Conservation (phyloP, 306 rosid species). For the Lathyrus oleraceus region DNA sequence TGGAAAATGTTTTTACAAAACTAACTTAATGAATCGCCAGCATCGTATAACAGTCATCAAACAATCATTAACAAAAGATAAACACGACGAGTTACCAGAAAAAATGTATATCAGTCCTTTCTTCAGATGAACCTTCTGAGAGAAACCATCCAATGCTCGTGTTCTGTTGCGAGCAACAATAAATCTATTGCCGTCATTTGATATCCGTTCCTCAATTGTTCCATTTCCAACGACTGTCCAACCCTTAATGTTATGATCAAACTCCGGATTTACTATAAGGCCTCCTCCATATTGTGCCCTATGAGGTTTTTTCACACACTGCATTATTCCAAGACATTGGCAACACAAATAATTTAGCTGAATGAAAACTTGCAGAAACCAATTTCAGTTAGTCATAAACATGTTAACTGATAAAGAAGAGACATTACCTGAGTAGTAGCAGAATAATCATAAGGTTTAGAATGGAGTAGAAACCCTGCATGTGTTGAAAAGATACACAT, state of each 20-base stretch:
- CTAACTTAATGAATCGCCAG: not conserved
- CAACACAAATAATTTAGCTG: not conserved
- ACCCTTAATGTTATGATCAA: constrained; percentile 54
- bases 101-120: constrained; percentile 51
- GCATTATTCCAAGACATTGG: constrained; percentile 32
- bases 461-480: constrained; percentile 54
- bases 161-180: constrained; percentile 53
- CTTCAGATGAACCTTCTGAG: constrained; percentile 58
- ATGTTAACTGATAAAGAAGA: not conserved
- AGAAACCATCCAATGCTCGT: constrained; percentile 53
- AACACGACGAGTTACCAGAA: constrained; percentile 50
- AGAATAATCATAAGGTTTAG: constrained; percentile 57
- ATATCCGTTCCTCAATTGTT: constrained; percentile 42
- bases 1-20: constrained; percentile 2
- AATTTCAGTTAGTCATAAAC: not conserved
- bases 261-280: constrained; percentile 71
- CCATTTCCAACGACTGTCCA: constrained; percentile 65
- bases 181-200: constrained; percentile 64
- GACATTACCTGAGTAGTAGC: constrained; percentile 66
- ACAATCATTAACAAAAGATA: not conserved
- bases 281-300: constrained; percentile 78
- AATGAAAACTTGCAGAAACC: not conserved
- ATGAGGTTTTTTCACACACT: constrained; percentile 66
- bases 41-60: constrained; percentile 2
- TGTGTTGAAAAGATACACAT: constrained; percentile 10